phyloP scores from a whole-genome alignment of 768 basidiomycete genomes.

The Podaxis carcinomalis region DNA sequence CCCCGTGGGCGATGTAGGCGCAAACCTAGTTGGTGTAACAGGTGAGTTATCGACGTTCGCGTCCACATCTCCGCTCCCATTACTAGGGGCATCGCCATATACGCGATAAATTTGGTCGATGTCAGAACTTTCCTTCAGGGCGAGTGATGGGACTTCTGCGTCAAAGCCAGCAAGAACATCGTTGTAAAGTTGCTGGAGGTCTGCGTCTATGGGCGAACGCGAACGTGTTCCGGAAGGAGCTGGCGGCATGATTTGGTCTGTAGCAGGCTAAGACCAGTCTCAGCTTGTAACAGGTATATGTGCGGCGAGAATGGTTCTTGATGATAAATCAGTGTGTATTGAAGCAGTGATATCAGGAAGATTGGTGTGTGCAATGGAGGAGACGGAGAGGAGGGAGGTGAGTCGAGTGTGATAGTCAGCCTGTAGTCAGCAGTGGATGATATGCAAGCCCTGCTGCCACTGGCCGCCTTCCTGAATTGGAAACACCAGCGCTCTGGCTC shows the following conservation, averaged over 20 bases:
- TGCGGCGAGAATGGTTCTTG: neutral
- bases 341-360: neutral
- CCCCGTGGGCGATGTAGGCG: conserved; percentile 10
- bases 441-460: conserved; percentile 3
- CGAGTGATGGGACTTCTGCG: conserved; percentile 31
- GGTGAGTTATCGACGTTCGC: conserved; percentile 11
- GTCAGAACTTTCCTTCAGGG: conserved; percentile 25
- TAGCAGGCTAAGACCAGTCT: neutral
- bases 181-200: conserved; percentile 70
- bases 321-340: neutral
- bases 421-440: conserved; percentile 7
- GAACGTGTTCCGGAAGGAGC: conserved; percentile 5
- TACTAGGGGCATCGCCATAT: conserved; percentile 24
- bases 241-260: conserved; percentile 8
- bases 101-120: conserved; percentile 34
- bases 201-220: conserved; percentile 55
- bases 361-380: neutral
- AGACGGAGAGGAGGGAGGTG: neutral
- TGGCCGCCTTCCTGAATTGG: conserved; percentile 2
- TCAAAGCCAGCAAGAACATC: conserved; percentile 69
- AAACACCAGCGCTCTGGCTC: neutral
- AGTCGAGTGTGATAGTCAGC: conserved; percentile 5
- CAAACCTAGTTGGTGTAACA: conserved; percentile 13
- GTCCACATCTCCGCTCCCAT: conserved; percentile 12
- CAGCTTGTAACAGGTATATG: neutral